Evolutionary conservation across 768 basidiomycete species (phyloP).

Genomic region (Guyanaporus albipodus): DNA sequence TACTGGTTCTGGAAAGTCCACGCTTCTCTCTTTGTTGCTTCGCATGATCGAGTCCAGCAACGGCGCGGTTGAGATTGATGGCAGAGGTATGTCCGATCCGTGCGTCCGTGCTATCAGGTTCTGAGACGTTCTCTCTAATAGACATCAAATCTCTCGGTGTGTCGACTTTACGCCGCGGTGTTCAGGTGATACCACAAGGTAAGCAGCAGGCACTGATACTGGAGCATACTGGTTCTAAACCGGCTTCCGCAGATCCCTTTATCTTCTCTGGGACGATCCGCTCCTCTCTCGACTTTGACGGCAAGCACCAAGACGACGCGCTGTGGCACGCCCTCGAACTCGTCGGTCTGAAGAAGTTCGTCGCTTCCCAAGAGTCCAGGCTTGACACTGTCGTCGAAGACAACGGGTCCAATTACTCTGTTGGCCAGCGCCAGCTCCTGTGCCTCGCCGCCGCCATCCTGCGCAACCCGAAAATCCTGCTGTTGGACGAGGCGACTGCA

Average conservation of each 20-base stretch:
- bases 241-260: constrained; percentile 22
- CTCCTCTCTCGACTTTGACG: constrained; percentile 26
- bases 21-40: constrained; percentile 59
- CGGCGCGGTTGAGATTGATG: constrained; percentile 77
- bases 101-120: constrained; percentile 52
- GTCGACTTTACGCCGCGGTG: constrained; percentile 25
- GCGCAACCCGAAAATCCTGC: constrained; percentile 29
- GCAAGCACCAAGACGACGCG: constrained; percentile 18
- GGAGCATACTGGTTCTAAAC: background rate
- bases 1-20: constrained; percentile 76
- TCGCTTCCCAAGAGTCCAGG: constrained; percentile 72
- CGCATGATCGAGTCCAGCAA: constrained; percentile 71
- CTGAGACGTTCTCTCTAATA: constrained; percentile 53
- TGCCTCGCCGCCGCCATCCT: constrained; percentile 43
- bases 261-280: constrained; percentile 33
- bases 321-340: constrained; percentile 42
- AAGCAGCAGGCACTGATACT: background rate
- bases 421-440: constrained; percentile 86
- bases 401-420: constrained; percentile 75
- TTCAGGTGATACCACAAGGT: constrained; percentile 32
- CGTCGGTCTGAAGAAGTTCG: constrained; percentile 58
- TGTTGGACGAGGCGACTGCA: constrained; percentile 40
- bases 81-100: constrained; percentile 36
- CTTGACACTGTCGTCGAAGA: constrained; percentile 71
- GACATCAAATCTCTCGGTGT: constrained; percentile 81